Conservation (phyloP, 169 alveolate genomes). For the Plasmodium coatneyi region DNA sequence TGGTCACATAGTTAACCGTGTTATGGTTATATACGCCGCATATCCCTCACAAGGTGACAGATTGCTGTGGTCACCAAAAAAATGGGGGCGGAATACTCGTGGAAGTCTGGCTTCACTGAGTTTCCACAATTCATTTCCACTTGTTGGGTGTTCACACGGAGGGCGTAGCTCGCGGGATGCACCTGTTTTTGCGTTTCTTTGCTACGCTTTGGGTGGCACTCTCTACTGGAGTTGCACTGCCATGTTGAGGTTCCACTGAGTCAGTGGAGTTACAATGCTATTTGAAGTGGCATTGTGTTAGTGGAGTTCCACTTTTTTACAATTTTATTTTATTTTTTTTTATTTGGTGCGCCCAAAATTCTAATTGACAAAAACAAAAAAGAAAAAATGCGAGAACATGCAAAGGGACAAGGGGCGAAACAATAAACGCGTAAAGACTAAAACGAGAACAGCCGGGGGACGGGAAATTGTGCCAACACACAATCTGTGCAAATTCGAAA, state of each 20-base stretch:
- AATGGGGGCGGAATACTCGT: not conserved
- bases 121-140: not conserved
- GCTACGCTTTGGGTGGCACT: not conserved
- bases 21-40: not conserved
- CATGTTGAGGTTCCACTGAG: not conserved
- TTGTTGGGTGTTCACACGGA: not conserved
- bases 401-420: not conserved
- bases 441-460: not conserved
- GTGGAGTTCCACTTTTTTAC: not conserved
- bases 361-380: not conserved
- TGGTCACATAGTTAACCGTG: not conserved
- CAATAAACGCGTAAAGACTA: not conserved
- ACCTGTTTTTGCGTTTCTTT: not conserved
- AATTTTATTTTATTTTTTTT: not conserved
- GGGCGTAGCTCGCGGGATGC: not conserved
- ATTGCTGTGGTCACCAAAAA: not conserved
- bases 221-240: not conserved
- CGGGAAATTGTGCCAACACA: not conserved
- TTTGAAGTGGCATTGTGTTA: not conserved
- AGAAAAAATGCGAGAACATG: not conserved
- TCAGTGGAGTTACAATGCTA: not conserved
- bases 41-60: not conserved
- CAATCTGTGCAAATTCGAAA: not conserved
- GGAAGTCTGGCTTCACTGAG: not conserved
- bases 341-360: not conserved